phyloP scores from a whole-genome alignment of 2,329 filamentous ascomycete genomes.

The Phaeosphaeriaceae sp. region DNA sequence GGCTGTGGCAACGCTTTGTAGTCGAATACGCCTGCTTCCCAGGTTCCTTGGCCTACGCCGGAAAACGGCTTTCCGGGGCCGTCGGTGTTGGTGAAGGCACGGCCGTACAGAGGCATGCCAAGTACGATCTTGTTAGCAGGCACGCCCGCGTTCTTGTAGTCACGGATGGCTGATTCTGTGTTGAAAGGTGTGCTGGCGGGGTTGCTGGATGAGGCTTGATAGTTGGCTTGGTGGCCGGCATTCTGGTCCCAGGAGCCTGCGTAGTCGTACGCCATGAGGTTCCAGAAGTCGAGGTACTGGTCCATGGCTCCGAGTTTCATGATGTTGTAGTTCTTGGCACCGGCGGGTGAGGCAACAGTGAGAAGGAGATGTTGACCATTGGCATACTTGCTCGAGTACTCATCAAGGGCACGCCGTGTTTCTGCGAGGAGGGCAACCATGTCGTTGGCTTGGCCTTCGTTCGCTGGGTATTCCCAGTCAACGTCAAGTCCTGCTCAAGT shows the following conservation, averaged over 20 bases:
- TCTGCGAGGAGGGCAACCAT: slow-evolving; percentile 42
- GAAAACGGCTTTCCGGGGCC: slow-evolving; percentile 41
- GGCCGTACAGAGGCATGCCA: slow-evolving; percentile 48
- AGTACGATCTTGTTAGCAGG: slow-evolving; percentile 44
- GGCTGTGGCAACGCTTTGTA: slow-evolving; percentile 43
- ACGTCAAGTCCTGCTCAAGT: slow-evolving; percentile 37
- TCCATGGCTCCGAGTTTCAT: slow-evolving; percentile 55
- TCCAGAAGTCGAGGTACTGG: slow-evolving; percentile 58
- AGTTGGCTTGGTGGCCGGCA: slow-evolving; percentile 45
- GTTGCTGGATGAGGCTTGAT: slow-evolving; percentile 30
- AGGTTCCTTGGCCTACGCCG: slow-evolving; percentile 40
- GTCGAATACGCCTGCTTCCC: slow-evolving; percentile 47
- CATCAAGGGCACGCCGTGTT: slow-evolving; percentile 46
- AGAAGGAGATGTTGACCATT: slow-evolving; percentile 53
- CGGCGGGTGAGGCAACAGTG: slow-evolving; percentile 54
- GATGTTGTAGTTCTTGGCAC: slow-evolving; percentile 53
- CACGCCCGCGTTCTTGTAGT: slow-evolving; percentile 42
- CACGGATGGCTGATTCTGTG: slow-evolving; percentile 37
- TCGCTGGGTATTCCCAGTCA: slow-evolving; percentile 47
- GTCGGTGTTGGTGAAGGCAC: slow-evolving; percentile 42
- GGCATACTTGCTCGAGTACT: slow-evolving; percentile 49
- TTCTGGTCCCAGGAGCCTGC: slow-evolving; percentile 44
- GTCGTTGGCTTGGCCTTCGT: slow-evolving; percentile 41
- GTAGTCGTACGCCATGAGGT: slow-evolving; percentile 87
- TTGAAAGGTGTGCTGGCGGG: slow-evolving; percentile 43